phyloP scores from a whole-genome alignment of 2,329 filamentous ascomycete genomes.

The Sordariomycetes sp. region DNA sequence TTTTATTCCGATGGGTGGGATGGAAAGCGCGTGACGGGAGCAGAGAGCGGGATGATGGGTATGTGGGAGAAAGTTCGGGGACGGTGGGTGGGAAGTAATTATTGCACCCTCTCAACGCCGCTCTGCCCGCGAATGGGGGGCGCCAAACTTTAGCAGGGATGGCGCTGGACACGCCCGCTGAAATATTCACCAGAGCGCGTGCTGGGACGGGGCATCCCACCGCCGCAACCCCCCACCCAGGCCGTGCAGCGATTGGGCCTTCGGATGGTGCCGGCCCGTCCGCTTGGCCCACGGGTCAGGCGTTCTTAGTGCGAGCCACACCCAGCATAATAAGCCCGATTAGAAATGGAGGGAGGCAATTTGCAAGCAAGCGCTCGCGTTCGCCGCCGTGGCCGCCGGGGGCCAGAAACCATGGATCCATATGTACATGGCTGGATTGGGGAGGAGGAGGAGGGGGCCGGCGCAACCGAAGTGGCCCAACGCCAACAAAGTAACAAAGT shows the following conservation, averaged over 20 bases:
- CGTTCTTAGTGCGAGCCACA: not conserved
- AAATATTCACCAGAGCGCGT: not conserved
- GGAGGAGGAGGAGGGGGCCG: slow-evolving; percentile 7
- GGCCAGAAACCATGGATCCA: not conserved
- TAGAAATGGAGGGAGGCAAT: not conserved
- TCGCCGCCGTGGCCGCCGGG: not conserved
- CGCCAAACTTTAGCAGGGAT: not conserved
- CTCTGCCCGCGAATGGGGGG: not conserved
- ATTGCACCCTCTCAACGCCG: not conserved
- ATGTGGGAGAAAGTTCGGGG: not conserved
- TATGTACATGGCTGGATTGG: slow-evolving; percentile 5
- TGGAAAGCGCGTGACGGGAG: not conserved
- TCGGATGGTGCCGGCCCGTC: not conserved
- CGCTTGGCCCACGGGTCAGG: not conserved
- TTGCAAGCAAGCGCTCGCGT: not conserved
- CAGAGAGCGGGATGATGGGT: no score
- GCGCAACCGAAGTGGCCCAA: not conserved
- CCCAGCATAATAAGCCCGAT: not conserved
- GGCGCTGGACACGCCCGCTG: not conserved
- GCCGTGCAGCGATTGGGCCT: not conserved
- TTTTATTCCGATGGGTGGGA: not conserved
- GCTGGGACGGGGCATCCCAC: not conserved
- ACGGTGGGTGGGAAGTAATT: not conserved
- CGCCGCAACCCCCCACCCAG: not conserved
- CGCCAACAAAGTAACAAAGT: slow-evolving; percentile 1